Conservation (phyloP, 805 yeast species). For the Lipomyces starkeyi region DNA sequence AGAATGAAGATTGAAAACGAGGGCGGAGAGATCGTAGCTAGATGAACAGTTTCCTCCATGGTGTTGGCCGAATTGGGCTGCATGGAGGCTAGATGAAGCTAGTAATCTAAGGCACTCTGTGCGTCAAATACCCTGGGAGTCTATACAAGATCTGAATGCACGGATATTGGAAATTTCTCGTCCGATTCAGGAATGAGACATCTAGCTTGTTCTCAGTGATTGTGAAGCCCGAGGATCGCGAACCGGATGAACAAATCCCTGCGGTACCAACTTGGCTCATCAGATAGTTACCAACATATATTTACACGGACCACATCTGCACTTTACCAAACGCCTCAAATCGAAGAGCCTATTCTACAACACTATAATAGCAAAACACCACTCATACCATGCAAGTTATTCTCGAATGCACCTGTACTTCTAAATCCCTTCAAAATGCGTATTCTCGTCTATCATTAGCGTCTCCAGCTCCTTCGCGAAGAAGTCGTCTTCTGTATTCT, state of each 20-base stretch:
- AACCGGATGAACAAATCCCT: too few relatives aligned
- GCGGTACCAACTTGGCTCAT: too few relatives aligned
- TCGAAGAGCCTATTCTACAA: not conserved
- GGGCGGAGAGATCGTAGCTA: not conserved
- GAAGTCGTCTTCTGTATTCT: slow-evolving; percentile 46
- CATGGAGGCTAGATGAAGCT: not conserved
- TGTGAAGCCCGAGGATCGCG: too few relatives aligned
- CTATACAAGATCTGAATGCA: not conserved
- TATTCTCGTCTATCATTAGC: slow-evolving; percentile 9
- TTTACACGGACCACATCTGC: not conserved
- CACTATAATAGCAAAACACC: not conserved
- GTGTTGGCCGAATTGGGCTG: not conserved
- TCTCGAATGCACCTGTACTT: not conserved
- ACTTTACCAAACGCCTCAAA: not conserved
- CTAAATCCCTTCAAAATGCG: not conserved
- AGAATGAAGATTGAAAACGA: not conserved
- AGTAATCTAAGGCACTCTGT: not conserved
- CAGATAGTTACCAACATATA: not conserved
- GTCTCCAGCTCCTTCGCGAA: slow-evolving; percentile 48
- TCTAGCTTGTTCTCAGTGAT: too few relatives aligned
- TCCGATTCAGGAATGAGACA: too few relatives aligned
- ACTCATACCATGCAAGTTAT: not conserved
- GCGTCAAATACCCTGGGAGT: not conserved
- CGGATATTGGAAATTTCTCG: not conserved
- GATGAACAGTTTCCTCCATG: not conserved